Evolutionary conservation across 2,329 filamentous ascomycete genomes (phyloP).

Genomic region (Alternaria arbusti): DNA sequence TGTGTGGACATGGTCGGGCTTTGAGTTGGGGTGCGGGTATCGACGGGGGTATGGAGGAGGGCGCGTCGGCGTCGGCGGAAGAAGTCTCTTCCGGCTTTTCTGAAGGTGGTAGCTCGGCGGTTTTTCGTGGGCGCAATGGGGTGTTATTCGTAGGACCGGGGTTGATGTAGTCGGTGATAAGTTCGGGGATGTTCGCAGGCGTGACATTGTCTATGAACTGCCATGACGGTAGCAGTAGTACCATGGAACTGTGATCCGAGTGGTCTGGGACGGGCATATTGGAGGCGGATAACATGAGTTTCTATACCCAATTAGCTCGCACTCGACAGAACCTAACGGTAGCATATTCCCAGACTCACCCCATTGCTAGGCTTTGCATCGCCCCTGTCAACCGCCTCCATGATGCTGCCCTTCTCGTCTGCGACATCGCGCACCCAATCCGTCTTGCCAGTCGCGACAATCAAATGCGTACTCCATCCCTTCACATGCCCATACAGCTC

Average conservation of each 20-base stretch:
- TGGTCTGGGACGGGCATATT: conserved; percentile 81
- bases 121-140: conserved; percentile 54
- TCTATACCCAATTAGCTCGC: conserved; percentile 54
- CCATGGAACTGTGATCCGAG: conserved; percentile 70
- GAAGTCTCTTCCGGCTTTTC: conserved; percentile 22
- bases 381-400: conserved; percentile 60
- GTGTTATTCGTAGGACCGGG: conserved; percentile 75
- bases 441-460: conserved; percentile 93
- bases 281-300: conserved; percentile 87
- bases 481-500: conserved; percentile 84
- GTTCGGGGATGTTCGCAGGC: conserved; percentile 71
- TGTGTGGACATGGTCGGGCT: conserved; percentile 76
- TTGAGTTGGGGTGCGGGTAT: conserved; percentile 52
- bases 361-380: conserved; percentile 69
- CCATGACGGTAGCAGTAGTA: conserved; percentile 86
- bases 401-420: conserved; percentile 75
- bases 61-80: conserved; percentile 12
- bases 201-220: conserved; percentile 83
- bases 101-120: conserved; percentile 19
- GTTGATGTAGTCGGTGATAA: conserved; percentile 75
- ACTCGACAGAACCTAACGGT: neutral
- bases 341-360: conserved; percentile 55
- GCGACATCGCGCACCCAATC: conserved; percentile 89
- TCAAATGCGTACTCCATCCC: conserved; percentile 85
- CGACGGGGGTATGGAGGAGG: conserved; percentile 30